Conservation (phyloP, 352 stramenopile species). For the Saprolegnia parasitica region DNA sequence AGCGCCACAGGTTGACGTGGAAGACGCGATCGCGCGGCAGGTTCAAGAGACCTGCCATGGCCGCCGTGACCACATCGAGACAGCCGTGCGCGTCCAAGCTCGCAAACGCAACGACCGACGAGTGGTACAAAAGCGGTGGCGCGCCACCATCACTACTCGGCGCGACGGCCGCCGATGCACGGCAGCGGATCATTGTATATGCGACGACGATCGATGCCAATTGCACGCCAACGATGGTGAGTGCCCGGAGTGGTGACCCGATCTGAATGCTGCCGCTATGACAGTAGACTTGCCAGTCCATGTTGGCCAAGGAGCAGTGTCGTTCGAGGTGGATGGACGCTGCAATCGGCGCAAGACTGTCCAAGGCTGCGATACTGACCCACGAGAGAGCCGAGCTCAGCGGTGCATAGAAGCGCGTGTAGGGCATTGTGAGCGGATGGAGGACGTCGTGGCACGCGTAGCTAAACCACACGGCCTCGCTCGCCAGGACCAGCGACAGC, state of each 20-base stretch:
- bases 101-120: not conserved
- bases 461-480: not conserved
- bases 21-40: not conserved
- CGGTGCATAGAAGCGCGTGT: not conserved
- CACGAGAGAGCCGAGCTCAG: not conserved
- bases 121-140: not conserved
- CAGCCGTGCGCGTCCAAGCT: not conserved
- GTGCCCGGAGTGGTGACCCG: not conserved
- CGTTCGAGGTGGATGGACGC: not conserved
- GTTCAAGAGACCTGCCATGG: not conserved
- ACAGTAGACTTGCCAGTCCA: slow-evolving; percentile 21
- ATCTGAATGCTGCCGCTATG: not conserved
- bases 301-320: not conserved
- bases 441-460: not conserved
- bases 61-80: not conserved
- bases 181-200: not conserved
- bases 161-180: not conserved
- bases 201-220: not conserved
- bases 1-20: slow-evolving; percentile 10
- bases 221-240: not conserved
- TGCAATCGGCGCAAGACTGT: not conserved
- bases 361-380: not conserved
- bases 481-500: not conserved
- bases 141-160: not conserved
- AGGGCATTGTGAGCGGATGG: not conserved